phyloP scores from a whole-genome alignment of 352 stramenopile genomes.

The Phytophthora quininea region DNA sequence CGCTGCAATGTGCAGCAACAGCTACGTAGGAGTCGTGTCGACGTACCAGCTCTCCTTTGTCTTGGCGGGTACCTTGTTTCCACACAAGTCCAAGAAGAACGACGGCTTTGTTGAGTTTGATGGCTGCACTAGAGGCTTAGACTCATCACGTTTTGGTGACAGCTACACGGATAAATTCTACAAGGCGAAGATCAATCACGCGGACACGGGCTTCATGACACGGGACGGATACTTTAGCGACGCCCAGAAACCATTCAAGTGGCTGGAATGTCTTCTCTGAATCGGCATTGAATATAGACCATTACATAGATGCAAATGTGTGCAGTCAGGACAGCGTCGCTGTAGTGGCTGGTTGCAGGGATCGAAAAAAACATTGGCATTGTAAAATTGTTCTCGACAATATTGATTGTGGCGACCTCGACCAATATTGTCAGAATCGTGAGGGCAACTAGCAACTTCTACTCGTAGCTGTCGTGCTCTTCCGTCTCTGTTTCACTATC shows the following conservation, averaged over 20 bases:
- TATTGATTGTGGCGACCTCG: too few relatives aligned
- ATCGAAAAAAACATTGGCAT: too few relatives aligned
- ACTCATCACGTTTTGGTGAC: slow-evolving; percentile 25
- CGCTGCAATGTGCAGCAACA: slow-evolving; percentile 47
- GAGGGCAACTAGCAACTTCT: too few relatives aligned
- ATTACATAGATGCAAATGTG: too few relatives aligned
- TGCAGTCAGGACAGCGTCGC: too few relatives aligned
- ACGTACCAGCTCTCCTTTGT: slow-evolving; percentile 26
- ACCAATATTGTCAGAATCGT: too few relatives aligned
- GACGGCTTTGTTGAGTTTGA: slow-evolving; percentile 37
- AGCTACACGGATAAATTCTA: slow-evolving; percentile 32
- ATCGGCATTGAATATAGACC: too few relatives aligned
- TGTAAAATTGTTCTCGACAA: too few relatives aligned
- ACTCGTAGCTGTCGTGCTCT: too few relatives aligned
- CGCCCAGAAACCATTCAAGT: slow-evolving; percentile 33
- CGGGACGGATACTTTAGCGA: slow-evolving; percentile 32
- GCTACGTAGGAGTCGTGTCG: slow-evolving; percentile 39
- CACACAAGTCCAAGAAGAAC: slow-evolving; percentile 16
- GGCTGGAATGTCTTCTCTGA: slow-evolving; percentile 25
- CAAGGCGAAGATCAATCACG: slow-evolving; percentile 38
- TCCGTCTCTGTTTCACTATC: too few relatives aligned
- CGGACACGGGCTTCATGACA: slow-evolving; percentile 37
- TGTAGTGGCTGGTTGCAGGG: too few relatives aligned
- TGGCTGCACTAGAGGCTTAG: slow-evolving; percentile 32
- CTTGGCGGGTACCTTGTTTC: slow-evolving; percentile 17